Evolutionary conservation across 345 rosid genomes (phyloP), one percentile per base, ranked within the genome.

Genomic region (Euphorbia lathyris): DNA sequence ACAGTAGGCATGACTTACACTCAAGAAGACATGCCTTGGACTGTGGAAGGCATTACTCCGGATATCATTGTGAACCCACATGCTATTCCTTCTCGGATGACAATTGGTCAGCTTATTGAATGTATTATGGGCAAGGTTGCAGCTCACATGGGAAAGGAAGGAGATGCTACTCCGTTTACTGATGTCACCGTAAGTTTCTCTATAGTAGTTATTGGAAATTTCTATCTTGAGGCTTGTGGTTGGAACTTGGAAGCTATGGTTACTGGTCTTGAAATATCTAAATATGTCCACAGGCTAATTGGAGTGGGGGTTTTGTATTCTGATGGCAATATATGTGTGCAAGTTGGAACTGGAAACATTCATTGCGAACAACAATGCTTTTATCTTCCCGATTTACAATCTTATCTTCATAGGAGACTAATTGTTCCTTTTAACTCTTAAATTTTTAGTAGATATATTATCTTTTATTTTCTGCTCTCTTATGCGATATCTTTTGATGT

Each of bases 1-100:
- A 95, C 99, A 6, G 96, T 92, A 17, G 99, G 99, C 69, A 92
- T 92, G 97, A 90, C 97, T 11, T 95, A 95, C 78, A 95, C 99
- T 1, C 99, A 95, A 66, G 99, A 95, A 71, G 99, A 95, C 80
- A 95, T 95, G 97, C 97, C 97, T 20, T 95, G 99, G 99, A 95
- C 97, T 4, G 82, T 86, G 57, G 99, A 95, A 83, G 99, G 99
- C 73, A 87, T 92, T 61, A 86, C 93, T 5, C 99, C 99, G 1
- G 97, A 95, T 76, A 90, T 95, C 19, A 84, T 95, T 30, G 97
- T 95, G 75, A 95, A 95, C 62, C 99, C 99, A 16, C 99, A 95
- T 82, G 99, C 99, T 69, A 95, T 95, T 83, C 99, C 99, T 45
- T 95, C 97, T 69, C 97, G 97, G 25, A 95, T 95, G 99, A 95